Base-by-base conservation (phyloP, 257 asterid species). In the Solanum verrucosum region DNA sequence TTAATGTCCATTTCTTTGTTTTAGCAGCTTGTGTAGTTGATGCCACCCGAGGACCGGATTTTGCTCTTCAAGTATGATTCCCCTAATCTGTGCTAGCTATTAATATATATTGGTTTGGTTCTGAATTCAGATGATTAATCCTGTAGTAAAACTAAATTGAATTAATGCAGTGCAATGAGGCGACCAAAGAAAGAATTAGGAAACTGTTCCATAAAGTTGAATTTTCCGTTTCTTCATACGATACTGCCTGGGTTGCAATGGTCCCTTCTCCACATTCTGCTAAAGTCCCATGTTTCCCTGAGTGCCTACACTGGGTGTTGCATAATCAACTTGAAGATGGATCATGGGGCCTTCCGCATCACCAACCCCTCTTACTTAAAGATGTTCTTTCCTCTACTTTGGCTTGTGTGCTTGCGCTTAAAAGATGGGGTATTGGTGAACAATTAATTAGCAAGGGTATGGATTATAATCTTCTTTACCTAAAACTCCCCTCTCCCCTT, bases 211-310 rank as follows among this genome's bases (percentile, higher is more conserved):
- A 84, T 42, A 87, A 89, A 87, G 88, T 93, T 87, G 94, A 93
- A 52, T 68, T 93, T 87, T 96, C 98, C 49, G 85, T 93, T 87
- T 97, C 99, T 25, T 88, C 98, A 1, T 97, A 96, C 74, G 99
- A 97, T 90, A 96, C 99, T 18, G 99, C 99, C 33, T 97, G 99
- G 99, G 98, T 97, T 75, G 98, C 99, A 68, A 96, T 97, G 99
- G 98, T 97, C 84, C 99, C 99, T 88, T 93, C 98, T 82, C 95
- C 95, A 34, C 90, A 92, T 87, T 94, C 96, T 4, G 77, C 93
- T 4, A 15, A 89, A 63, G 90, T 88, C 29, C 98, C 99, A 68
- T 91, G 93, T 87, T 97, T 97, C 90, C 98, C 97, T 37, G 90
- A 88, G 83, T 95, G 96, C 89, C 83, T 97, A 11, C 87, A 91